Evolutionary conservation across 169 alveolate genomes (phyloP), one percentile per base, ranked within the genome.

Genomic region (Eimeria sp.): DNA sequence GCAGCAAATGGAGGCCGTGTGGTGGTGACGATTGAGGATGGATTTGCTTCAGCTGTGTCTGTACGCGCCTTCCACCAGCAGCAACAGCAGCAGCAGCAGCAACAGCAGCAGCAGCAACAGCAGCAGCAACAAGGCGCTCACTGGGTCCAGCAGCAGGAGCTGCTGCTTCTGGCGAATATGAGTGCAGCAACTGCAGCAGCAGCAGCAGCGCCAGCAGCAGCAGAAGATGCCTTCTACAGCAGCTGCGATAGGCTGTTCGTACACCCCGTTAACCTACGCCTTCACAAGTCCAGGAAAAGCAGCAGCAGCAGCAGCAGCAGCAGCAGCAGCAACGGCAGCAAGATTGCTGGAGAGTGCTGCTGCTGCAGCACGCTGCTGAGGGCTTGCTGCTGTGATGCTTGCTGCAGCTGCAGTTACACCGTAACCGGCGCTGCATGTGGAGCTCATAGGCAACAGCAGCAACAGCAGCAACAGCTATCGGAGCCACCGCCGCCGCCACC

Each of bases 261-360:
- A 54, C 90, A 82, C 74, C 74, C 90, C 76, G 90, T 82, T 56
- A 82, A 40, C 54, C 30, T 82, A n/a, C 76, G 49, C 76, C 52
- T 82, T 54, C 76, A 82, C 76, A 82, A 52, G 54, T 33, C 76
- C 18, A 40, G 25, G 71, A 2, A 37, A 56, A 54, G 56, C 90
- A 82, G 90, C 90, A 82, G 90, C 90, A 54, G 90, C 90, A 82
- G 90, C 76, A 82, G 90, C 90, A 58, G 76, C 56, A 30, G 2
- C 76, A 14, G 18, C n/a, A 30, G 56, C 49, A 30, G n/a, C 37
- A 27, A 46, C 52, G 8, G 85, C 85, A 43, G 89, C 89, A 43
- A 40, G 18, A 80, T 27, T 54, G 49, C 4, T n/a, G 76, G 54
- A 27, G 90, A 52, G 58, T 82, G 90, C 30, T 82, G 90, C 90